These are phyloP conservation scores for Monilinia fructigena DNA, from an alignment of 2,329 filamentous ascomycete species.

Conservation along the genomic window DNA sequence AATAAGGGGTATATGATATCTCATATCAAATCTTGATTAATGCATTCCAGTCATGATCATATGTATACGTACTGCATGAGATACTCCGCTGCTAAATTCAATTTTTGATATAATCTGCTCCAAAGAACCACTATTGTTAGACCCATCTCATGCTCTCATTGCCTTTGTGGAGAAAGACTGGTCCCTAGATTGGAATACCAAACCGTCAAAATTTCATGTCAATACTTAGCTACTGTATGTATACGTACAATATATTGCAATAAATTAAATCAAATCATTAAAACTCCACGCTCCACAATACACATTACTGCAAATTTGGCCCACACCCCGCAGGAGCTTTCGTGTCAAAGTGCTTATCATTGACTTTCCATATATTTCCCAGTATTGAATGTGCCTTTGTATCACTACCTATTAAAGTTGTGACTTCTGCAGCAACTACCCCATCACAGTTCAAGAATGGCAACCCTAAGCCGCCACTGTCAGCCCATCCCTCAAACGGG, in stretches of 20 bases:
- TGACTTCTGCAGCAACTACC: constrained; percentile 3
- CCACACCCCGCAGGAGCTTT: not conserved
- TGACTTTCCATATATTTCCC: constrained; percentile 7
- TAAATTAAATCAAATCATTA: not conserved
- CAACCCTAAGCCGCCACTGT: constrained; percentile 9
- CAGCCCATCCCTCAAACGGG: constrained; percentile 10
- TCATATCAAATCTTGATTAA: not conserved
- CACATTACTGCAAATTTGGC: not conserved
- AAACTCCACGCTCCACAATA: constrained; percentile 16
- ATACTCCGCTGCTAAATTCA: not conserved
- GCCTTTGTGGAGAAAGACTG: not conserved
- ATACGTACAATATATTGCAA: not conserved
- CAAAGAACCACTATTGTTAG: not conserved
- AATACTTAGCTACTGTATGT: not conserved
- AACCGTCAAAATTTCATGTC: not conserved
- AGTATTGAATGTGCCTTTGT: constrained; percentile 3
- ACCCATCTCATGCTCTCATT: not conserved
- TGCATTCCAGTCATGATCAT: not conserved
- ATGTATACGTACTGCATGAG: not conserved
- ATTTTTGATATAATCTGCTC: not conserved
- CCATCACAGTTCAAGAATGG: constrained; percentile 19
- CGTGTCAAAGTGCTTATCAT: constrained; percentile 5
- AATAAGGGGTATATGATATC: not conserved
- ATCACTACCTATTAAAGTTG: constrained; percentile 8
- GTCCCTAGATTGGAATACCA: too few relatives aligned